Evolutionary conservation across 1,139 yeast genomes (phyloP), one percentile per base, ranked within the genome.

Genomic region (Zygoascus meyerae): DNA sequence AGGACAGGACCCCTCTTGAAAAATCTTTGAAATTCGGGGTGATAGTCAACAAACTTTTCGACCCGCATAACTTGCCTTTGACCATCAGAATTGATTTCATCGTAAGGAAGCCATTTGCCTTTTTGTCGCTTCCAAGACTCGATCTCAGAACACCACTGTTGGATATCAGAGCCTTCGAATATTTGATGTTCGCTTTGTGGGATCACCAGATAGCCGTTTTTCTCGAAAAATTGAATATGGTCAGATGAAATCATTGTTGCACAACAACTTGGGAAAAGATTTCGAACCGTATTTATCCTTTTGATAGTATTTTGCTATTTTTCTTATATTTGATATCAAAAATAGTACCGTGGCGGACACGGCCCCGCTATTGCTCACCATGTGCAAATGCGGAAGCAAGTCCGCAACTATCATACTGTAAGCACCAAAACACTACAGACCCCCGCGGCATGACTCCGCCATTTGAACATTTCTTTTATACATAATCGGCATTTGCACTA

Each of bases 71-170:
- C 42, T 34, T 51, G 53, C 2, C 52, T 40, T 30, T 50, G 45
- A n/a, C 54, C 52, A 11, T 51, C 18, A 15, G 46, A 29, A 36
- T 51, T 51, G 33, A 51, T 49, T 31, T 51, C 52, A 31, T 49
- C 54, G 35, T 51, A 49, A 3, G 48, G 47, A 49, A 51, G 50
- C 51, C 52, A 50, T 32, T 51, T 51, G 34, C 51, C 52, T 17
- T 26, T 38, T 17, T 35, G 47, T n/a, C 42, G 40, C 18, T 46
- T 45, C 53, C 53, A 51, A 16, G 26, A 37, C 38, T 51, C 51
- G 14, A 51, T 40, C 28, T 51, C 51, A 28, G 44, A 34, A n/a
- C 51, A 41, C 53, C 53, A 51, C 10, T 40, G 40, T 18, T 47
- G 43, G 29, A 51, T 45, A 15, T 45, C 52, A 5, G 48, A 41